These are phyloP conservation scores for Alternaria panax DNA, from an alignment of 2,329 filamentous ascomycete genomes.

Conservation along the genomic window DNA sequence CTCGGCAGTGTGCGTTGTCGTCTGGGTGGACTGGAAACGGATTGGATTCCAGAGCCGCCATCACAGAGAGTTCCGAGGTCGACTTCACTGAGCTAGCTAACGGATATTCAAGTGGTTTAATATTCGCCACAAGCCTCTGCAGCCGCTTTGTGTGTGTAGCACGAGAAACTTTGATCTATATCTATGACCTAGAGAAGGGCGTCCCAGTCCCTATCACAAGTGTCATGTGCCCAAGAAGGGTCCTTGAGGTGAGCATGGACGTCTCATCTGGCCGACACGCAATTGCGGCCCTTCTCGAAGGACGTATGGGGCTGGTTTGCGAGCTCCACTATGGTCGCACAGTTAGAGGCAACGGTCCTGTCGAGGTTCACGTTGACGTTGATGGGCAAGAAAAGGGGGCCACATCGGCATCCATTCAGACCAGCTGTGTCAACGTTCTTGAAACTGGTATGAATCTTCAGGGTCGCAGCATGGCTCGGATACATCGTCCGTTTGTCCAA, in stretches of 20 bases:
- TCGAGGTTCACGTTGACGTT: conserved; percentile 22
- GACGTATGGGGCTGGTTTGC: conserved; percentile 67
- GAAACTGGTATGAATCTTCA: conserved; percentile 11
- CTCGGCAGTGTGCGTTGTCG: conserved; percentile 59
- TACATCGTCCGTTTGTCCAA: conserved; percentile 6
- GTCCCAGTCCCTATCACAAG: conserved; percentile 58
- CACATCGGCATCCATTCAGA: conserved; percentile 18
- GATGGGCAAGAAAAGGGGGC: conserved; percentile 14
- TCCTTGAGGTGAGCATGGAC: conserved; percentile 69
- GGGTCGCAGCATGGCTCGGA: conserved; percentile 4
- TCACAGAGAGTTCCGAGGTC: conserved; percentile 32
- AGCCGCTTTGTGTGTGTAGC: conserved; percentile 65
- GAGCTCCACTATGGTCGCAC: conserved; percentile 48
- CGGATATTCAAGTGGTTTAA: conserved; percentile 40
- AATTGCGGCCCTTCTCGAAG: conserved; percentile 66
- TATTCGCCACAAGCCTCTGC: conserved; percentile 65
- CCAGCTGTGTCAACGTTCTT: conserved; percentile 18
- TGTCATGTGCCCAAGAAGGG: conserved; percentile 64
- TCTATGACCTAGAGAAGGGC: conserved; percentile 59
- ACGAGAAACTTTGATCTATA: conserved; percentile 61
- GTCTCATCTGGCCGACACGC: conserved; percentile 63
- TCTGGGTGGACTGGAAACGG: conserved; percentile 51
- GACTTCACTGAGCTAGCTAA: conserved; percentile 47
- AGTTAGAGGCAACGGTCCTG: conserved; percentile 1
- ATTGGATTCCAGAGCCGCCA: conserved; percentile 20